Evolutionary conservation across 2,329 filamentous ascomycete species (phyloP).

Genomic region (Fusarium torreyae): DNA sequence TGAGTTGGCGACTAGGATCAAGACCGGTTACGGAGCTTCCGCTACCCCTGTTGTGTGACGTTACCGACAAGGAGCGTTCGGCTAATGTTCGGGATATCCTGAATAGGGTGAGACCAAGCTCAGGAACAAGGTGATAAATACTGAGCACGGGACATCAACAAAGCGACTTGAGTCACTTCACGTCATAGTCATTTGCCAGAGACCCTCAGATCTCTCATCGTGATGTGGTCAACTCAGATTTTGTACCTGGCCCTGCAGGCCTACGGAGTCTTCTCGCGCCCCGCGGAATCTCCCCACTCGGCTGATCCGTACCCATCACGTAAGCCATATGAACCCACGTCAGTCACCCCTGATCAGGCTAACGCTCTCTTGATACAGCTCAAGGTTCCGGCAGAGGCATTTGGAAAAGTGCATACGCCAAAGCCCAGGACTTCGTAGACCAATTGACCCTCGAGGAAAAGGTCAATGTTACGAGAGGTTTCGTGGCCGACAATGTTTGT

Average conservation of each 20-base stretch:
- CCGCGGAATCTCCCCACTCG: neutral
- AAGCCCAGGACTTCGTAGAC: slow-evolving; percentile 69
- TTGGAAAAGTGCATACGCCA: slow-evolving; percentile 73
- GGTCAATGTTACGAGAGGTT: slow-evolving; percentile 66
- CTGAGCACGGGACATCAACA: neutral
- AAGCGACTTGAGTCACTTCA: neutral
- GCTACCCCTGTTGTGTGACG: slow-evolving; percentile 13
- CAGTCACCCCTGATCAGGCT: slow-evolving; percentile 23
- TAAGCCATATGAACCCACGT: slow-evolving; percentile 17
- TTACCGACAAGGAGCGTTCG: neutral
- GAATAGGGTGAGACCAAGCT: neutral
- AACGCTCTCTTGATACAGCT: slow-evolving; percentile 19
- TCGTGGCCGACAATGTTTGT: slow-evolving; percentile 68
- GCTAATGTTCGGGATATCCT: slow-evolving; percentile 6
- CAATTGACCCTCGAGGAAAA: slow-evolving; percentile 78
- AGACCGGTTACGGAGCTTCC: slow-evolving; percentile 19
- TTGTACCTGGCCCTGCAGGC: slow-evolving; percentile 26
- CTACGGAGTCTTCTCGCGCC: neutral
- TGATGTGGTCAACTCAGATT: slow-evolving; percentile 23
- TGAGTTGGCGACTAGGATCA: slow-evolving; percentile 6
- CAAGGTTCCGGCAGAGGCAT: slow-evolving; percentile 44
- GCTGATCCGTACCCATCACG: slow-evolving; percentile 32
- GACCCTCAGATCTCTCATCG: neutral
- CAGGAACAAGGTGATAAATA: slow-evolving; percentile 21
- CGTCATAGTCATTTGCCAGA: slow-evolving; percentile 1